Percentiles rank a stretch among this genome's conserved stretches.
phyloP scores from a whole-genome alignment of 257 asterid species.

The Leonotis leonurus region DNA sequence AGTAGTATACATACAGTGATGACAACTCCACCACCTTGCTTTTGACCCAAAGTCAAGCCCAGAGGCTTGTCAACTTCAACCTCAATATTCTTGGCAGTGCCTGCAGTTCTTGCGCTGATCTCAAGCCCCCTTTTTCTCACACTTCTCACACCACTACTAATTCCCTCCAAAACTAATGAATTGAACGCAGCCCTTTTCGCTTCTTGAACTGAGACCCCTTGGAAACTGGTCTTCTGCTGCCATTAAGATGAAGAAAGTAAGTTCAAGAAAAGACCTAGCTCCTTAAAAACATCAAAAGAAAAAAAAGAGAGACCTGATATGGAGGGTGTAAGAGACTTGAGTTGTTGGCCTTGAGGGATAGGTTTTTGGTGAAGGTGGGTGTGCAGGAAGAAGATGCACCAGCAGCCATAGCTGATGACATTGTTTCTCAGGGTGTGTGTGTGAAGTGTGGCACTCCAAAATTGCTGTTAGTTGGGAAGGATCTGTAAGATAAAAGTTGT shows the following conservation, averaged over 20 bases:
- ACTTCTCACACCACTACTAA: conserved; percentile 5
- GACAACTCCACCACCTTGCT: conserved; percentile 84
- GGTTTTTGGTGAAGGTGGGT: conserved; percentile 42
- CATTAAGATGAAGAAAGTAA: not conserved
- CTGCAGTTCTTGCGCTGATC: conserved; percentile 58
- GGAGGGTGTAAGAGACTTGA: conserved; percentile 26
- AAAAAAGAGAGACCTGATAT: conserved; percentile 31
- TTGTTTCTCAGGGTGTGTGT: conserved; percentile 4
- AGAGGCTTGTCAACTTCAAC: conserved; percentile 95
- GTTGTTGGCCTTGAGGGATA: conserved; percentile 22
- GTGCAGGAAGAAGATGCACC: conserved; percentile 56
- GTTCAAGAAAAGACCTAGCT: not conserved
- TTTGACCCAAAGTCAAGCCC: conserved; percentile 90
- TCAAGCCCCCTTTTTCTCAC: conserved; percentile 35
- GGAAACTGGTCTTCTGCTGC: conserved; percentile 60
- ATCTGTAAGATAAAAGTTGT: conserved; percentile 15
- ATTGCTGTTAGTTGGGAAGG: conserved; percentile 4
- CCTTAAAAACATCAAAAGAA: not conserved
- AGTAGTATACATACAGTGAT: conserved; percentile 53
- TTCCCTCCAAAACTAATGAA: conserved; percentile 33
- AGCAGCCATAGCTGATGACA: conserved; percentile 58
- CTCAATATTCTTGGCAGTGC: conserved; percentile 74
- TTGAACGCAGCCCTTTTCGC: conserved; percentile 48
- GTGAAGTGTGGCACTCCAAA: not conserved
- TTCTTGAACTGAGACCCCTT: conserved; percentile 56